Percentiles rank a stretch among this genome's conserved stretches.
Evolutionary conservation across 352 stramenopile species (phyloP).

Genomic region (Achlya hypogyna): DNA sequence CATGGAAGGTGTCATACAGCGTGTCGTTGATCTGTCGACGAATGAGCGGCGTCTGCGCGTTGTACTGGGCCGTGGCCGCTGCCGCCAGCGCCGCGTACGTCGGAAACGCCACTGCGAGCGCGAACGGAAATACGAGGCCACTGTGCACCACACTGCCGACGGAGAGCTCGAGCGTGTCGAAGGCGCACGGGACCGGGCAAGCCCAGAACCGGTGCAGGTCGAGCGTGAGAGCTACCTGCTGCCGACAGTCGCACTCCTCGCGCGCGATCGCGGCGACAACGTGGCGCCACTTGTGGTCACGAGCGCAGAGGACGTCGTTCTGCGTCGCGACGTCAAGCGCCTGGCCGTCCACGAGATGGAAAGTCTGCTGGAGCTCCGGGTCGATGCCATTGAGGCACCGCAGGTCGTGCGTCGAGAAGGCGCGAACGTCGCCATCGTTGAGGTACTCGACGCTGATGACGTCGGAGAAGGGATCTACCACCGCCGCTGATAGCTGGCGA

Average conservation of each 20-base stretch:
- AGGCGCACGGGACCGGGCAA: slow-evolving; percentile 46
- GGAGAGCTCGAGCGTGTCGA: slow-evolving; percentile 5
- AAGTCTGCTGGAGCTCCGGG: slow-evolving; percentile 56
- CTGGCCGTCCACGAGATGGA: slow-evolving; percentile 26
- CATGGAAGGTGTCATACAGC: slow-evolving; percentile 87
- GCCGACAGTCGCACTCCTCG: slow-evolving; percentile 88
- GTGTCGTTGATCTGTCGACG: slow-evolving; percentile 32
- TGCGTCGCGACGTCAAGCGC: slow-evolving; percentile 60
- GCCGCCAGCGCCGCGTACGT: slow-evolving; percentile 75
- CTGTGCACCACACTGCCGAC: slow-evolving; percentile 19
- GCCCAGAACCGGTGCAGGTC: slow-evolving; percentile 91
- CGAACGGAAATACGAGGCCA: slow-evolving; percentile 60
- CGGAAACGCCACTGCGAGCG: slow-evolving; percentile 34
- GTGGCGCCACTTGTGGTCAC: slow-evolving; percentile 92
- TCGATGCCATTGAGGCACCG: slow-evolving; percentile 87
- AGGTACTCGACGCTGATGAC: slow-evolving; percentile 84
- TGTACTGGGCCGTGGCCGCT: slow-evolving; percentile 37
- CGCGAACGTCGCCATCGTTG: slow-evolving; percentile 73
- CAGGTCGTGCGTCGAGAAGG: slow-evolving; percentile 87
- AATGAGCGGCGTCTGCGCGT: slow-evolving; percentile 26
- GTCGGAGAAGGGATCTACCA: slow-evolving; percentile 68
- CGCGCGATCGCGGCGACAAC: slow-evolving; percentile 80
- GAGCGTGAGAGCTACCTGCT: slow-evolving; percentile 78
- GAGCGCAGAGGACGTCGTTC: slow-evolving; percentile 72
- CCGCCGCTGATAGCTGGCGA: slow-evolving; percentile 42